Conservation (phyloP, 2,329 filamentous ascomycete species). For the Dichotomopilus funicola region DNA sequence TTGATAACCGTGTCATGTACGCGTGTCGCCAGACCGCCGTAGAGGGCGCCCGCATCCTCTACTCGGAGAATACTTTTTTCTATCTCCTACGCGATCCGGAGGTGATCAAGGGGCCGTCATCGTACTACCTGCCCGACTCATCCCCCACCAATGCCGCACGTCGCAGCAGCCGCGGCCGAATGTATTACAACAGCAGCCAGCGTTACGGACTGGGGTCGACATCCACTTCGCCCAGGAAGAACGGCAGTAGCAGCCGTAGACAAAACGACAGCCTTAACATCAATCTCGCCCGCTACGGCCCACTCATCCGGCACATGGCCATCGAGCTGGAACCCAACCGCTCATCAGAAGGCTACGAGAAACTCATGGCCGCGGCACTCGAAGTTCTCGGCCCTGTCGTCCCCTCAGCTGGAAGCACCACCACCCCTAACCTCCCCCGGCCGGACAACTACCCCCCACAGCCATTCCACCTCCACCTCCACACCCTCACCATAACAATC, state of each 20-base stretch:
- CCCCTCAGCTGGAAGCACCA: too few relatives aligned
- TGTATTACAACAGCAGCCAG: too few relatives aligned
- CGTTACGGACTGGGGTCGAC: too few relatives aligned
- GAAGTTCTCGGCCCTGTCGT: conserved; percentile 1
- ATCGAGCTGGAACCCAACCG: conserved; percentile 40
- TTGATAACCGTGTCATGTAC: conserved; percentile 34
- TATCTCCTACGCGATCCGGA: conserved; percentile 39
- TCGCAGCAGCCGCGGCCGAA: too few relatives aligned
- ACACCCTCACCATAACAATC: conserved; percentile 40
- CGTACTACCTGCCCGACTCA: too few relatives aligned
- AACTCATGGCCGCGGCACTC: conserved; percentile 15
- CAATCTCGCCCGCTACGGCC: conserved; percentile 33
- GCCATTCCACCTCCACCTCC: conserved; percentile 23
- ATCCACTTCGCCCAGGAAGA: too few relatives aligned
- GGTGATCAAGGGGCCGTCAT: not conserved
- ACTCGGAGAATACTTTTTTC: conserved; percentile 41
- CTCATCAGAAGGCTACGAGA: conserved; percentile 22
- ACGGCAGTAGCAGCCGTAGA: not conserved
- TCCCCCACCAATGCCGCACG: too few relatives aligned
- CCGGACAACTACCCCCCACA: conserved; percentile 4
- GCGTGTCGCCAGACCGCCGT: conserved; percentile 30
- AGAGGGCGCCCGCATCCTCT: conserved; percentile 39
- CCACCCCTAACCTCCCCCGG: conserved; percentile 14
- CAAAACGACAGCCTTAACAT: conserved; percentile 18
- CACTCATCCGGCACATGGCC: conserved; percentile 36